These are phyloP conservation scores for Drosera capensis DNA, from an alignment of 148 eudicot species.

Conservation along the genomic window DNA sequence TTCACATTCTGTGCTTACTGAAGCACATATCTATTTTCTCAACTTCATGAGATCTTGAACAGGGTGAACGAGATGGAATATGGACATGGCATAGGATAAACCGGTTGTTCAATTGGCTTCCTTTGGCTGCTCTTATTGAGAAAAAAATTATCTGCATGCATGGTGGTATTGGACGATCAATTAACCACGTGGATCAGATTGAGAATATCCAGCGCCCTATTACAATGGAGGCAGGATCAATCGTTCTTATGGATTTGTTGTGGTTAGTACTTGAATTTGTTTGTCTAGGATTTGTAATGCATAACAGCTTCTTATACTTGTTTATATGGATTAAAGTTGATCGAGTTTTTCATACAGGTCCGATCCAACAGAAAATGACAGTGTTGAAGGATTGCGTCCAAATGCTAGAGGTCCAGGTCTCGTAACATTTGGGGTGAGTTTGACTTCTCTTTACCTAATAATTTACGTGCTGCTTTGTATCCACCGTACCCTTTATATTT, in stretches of 20 bases:
- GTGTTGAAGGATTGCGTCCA: constrained; percentile 66
- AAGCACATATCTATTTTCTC: background rate
- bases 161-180: constrained; percentile 71
- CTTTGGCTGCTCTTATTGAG: constrained; percentile 63
- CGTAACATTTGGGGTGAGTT: constrained; percentile 58
- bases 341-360: constrained; percentile 24
- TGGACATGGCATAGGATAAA: constrained; percentile 72
- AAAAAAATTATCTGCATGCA: constrained; percentile 72
- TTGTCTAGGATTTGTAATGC: background rate
- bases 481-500: too few relatives aligned
- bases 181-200: constrained; percentile 51
- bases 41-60: constrained; percentile 2
- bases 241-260: constrained; percentile 59
- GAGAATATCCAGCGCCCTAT: constrained; percentile 58
- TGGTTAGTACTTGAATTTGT: constrained; percentile 29
- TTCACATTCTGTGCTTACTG: constrained; percentile 2
- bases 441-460: too few relatives aligned
- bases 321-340: background rate
- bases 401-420: constrained; percentile 74
- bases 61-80: constrained; percentile 76
- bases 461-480: too few relatives aligned
- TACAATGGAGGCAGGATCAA: constrained; percentile 72
- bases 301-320: background rate
- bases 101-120: constrained; percentile 55
- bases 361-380: constrained; percentile 71